phyloP scores from a whole-genome alignment of 139 green algal species.

The Volvox reticuliferus region DNA sequence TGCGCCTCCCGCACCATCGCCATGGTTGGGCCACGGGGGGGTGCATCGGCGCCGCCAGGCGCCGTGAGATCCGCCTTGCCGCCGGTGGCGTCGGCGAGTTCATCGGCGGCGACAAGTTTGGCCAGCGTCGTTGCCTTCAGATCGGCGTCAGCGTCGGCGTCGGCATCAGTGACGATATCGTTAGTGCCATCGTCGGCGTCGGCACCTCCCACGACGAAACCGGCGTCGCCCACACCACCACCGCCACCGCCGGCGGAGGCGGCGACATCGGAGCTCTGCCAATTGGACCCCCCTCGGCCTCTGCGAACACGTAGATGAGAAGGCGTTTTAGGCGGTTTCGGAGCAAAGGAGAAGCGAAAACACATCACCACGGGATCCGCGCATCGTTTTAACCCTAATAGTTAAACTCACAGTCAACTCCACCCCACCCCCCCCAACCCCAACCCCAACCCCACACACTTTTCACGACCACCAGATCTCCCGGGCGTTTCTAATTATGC shows the following conservation, averaged over 20 bases:
- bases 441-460: no score
- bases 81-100: background rate
- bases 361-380: no score
- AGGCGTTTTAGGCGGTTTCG: no score
- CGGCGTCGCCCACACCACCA: background rate
- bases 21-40: conserved; percentile 13
- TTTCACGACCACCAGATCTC: no score
- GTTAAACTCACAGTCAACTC: no score
- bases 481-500: no score
- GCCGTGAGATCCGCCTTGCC: background rate
- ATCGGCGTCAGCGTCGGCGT: background rate
- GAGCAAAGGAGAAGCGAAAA: no score
- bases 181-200: background rate
- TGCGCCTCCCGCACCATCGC: conserved; percentile 36
- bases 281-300: background rate
- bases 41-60: background rate
- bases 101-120: background rate
- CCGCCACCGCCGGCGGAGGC: background rate
- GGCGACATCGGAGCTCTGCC: background rate
- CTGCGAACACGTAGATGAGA: background rate
- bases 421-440: no score
- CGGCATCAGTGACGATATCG: background rate
- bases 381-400: no score
- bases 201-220: background rate
- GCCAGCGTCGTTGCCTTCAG: background rate